These are phyloP conservation scores for Aspergillus biplanus DNA, from an alignment of 495 filamentous ascomycete genomes.

Conservation along the genomic window DNA sequence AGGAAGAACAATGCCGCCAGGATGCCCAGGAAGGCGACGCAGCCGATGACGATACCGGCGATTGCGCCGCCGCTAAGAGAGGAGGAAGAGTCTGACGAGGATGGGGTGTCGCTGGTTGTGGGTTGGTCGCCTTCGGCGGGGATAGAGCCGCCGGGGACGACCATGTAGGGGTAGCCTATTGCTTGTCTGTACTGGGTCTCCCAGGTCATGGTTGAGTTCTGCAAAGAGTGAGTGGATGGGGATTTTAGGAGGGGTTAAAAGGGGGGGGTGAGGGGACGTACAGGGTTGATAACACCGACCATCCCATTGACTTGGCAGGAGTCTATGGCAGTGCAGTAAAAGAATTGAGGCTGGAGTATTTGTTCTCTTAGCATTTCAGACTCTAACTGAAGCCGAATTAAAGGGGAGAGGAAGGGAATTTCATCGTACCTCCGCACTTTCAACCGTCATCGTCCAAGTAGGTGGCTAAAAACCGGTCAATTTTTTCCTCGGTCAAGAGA, in stretches of 20 bases:
- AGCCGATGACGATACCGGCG: constrained; percentile 42
- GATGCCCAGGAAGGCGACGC: constrained; percentile 35
- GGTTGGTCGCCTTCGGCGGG: constrained; percentile 40
- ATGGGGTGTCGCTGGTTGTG: constrained; percentile 15
- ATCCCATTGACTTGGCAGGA: constrained; percentile 47
- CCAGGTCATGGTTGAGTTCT: constrained; percentile 41
- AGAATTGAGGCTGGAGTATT: constrained; percentile 38
- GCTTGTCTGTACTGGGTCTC: constrained; percentile 39
- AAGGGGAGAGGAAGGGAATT: neutral
- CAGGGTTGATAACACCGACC: constrained; percentile 49
- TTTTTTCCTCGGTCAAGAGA: neutral
- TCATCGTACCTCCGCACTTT: constrained; percentile 37
- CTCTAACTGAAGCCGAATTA: neutral
- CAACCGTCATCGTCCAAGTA: constrained; percentile 40
- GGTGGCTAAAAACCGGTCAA: constrained; percentile 26
- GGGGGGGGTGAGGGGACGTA: constrained; percentile 14
- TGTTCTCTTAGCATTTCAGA: constrained; percentile 10
- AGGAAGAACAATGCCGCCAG: constrained; percentile 44
- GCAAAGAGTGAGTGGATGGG: neutral
- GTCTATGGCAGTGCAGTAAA: constrained; percentile 44
- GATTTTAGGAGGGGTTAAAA: neutral
- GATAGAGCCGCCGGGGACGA: constrained; percentile 42
- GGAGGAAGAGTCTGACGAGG: constrained; percentile 7
- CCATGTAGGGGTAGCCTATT: constrained; percentile 39
- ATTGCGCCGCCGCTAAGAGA: constrained; percentile 40